Evolutionary conservation across 106 monocot species (phyloP).

Genomic region (Dendrobium nobile): DNA sequence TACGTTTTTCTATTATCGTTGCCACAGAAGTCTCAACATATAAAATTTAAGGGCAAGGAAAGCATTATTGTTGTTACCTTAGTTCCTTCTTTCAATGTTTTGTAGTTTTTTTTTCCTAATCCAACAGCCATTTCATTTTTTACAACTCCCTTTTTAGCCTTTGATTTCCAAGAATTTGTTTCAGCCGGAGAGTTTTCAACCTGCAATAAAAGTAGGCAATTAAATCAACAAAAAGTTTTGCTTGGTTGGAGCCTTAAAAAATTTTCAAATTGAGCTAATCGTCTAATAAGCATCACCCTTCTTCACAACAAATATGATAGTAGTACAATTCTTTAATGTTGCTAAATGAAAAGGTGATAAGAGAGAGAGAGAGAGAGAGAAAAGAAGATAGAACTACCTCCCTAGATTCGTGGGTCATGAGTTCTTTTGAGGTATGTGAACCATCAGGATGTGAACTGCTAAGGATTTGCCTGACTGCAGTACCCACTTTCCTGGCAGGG

Average conservation of each 20-base stretch:
- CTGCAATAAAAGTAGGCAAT: conserved; percentile 28
- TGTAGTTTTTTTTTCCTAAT: conserved; percentile 37
- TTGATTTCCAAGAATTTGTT: conserved; percentile 29
- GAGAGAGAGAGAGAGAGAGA: not conserved
- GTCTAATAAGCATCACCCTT: not conserved
- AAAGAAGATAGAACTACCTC: conserved; percentile 35
- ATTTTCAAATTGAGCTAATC: not conserved
- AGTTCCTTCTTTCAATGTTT: conserved; percentile 49
- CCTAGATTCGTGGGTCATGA: conserved; percentile 23
- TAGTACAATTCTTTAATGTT: not conserved
- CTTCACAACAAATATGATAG: not conserved
- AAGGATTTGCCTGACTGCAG: conserved; percentile 21
- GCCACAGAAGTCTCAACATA: not conserved
- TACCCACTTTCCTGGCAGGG: conserved; percentile 25
- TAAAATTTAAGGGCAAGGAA: too few relatives aligned
- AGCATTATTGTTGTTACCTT: conserved; percentile 33
- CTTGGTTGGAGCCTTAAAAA: not conserved
- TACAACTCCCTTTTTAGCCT: conserved; percentile 32
- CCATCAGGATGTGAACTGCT: conserved; percentile 23
- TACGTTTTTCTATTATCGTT: not conserved
- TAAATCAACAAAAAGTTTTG: conserved; percentile 1
- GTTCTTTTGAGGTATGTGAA: conserved; percentile 46
- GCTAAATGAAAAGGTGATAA: not conserved
- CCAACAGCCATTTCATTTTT: conserved; percentile 24
- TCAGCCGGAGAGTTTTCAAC: conserved; percentile 37